These are phyloP conservation scores for Striga asiatica DNA, from an alignment of 257 asterid species.

Conservation along the genomic window DNA sequence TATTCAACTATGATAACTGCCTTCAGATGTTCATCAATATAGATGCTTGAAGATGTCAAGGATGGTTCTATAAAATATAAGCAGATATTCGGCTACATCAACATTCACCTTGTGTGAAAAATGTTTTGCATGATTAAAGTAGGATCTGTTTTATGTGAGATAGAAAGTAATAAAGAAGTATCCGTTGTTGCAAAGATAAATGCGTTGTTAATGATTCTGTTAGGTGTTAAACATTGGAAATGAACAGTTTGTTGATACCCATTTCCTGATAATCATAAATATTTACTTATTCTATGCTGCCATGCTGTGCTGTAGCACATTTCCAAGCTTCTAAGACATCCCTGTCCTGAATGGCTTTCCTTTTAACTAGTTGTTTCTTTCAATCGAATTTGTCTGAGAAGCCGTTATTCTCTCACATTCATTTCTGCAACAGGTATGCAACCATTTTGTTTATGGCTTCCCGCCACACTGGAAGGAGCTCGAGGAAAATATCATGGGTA, in stretches of 20 bases:
- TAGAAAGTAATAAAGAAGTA: neutral
- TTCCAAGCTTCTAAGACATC: neutral
- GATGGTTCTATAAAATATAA: neutral
- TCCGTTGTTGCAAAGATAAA: neutral
- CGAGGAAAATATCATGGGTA: conserved; percentile 24
- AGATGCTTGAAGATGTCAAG: too few relatives aligned
- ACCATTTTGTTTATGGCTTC: conserved; percentile 60
- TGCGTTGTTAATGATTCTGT: neutral
- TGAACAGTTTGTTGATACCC: neutral
- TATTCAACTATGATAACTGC: too few relatives aligned
- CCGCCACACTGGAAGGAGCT: conserved; percentile 65
- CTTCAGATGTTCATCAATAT: too few relatives aligned
- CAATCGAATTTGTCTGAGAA: neutral
- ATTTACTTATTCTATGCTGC: neutral
- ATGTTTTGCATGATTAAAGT: neutral
- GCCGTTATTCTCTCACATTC: conserved; percentile 13
- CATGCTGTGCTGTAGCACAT: conserved; percentile 8
- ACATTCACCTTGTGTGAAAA: neutral
- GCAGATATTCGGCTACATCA: neutral
- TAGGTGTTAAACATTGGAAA: neutral
- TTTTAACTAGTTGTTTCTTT: conserved; percentile 10
- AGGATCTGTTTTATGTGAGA: neutral
- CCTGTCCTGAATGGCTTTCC: conserved; percentile 2
- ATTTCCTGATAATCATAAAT: neutral
- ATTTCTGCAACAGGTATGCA: conserved; percentile 37